Base-by-base conservation (phyloP, 768 basidiomycete species). In the Postia placenta region DNA sequence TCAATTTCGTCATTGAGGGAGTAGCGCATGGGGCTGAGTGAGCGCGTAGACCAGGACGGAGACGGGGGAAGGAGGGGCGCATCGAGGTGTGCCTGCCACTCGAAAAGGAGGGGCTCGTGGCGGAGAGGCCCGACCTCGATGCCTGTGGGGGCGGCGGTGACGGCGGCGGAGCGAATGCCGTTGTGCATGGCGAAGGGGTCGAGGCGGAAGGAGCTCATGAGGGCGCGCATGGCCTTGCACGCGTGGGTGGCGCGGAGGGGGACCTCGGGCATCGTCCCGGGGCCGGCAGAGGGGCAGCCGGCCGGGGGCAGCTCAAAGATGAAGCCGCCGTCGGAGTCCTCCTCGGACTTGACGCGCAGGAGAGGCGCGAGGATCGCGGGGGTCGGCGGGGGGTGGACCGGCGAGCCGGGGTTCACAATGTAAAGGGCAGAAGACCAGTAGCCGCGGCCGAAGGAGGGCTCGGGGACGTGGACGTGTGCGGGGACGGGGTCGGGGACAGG, bases 121-220 rank as follows among this genome's bases (percentile, higher is more conserved):
- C 78, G 76, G 44, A 86, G 69, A 0, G 85, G 79, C 0, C 76
- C 75, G 4, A 81, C 75, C 46, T 79, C 76, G 46, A 75, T 54
- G 28, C 58, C 60, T 38, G 44, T 45, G 17, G 56, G 51, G 36
- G 46, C 50, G 20, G 50, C 43, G 40, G 49, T 45, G 14, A 42
- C 50, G 4, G 52, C 58, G 30, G 56, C 51, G 3, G 71, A 69
- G 41, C 72, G 71, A 30, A 72, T 68, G 50, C 71, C 78, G 54
- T 85, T 80, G 68, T 66, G 64, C 20, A 67, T 61, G 25, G 85
- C 75, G 56, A 89, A 89, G 0, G 85, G 85, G 63, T 88, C 83
- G 56, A 88, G 73, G 6, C 87, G 76, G 63, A 89, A 86, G 19
- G 81, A 79, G 37, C 78, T 78, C 87, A 90, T 90, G 80, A 87